phyloP scores from a whole-genome alignment of 2,329 filamentous ascomycete genomes.

The Hansfordia pulvinata region DNA sequence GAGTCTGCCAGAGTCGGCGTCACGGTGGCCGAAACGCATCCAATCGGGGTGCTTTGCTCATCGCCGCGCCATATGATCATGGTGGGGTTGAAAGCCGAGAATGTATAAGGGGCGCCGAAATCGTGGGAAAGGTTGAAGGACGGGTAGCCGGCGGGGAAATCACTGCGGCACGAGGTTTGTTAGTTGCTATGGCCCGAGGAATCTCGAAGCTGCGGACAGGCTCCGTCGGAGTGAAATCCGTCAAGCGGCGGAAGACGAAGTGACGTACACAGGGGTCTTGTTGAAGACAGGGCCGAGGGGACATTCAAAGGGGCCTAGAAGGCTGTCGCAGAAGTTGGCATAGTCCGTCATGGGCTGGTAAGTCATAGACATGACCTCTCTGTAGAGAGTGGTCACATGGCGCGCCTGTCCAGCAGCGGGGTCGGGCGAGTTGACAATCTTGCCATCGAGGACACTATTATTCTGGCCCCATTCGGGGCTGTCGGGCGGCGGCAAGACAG shows the following conservation, averaged over 20 bases:
- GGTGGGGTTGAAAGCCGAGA: constrained; percentile 66
- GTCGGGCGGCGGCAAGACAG: constrained; percentile 44
- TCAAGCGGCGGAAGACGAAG: constrained; percentile 4
- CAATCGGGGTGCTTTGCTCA: constrained; percentile 44
- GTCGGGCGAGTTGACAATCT: constrained; percentile 56
- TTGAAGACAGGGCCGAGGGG: constrained; percentile 65
- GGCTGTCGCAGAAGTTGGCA: constrained; percentile 52
- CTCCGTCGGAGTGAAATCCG: constrained; percentile 2
- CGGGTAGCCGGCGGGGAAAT: constrained; percentile 36
- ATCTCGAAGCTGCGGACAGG: constrained; percentile 1
- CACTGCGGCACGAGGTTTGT: constrained; percentile 1
- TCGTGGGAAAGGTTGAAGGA: constrained; percentile 62
- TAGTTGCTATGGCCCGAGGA: constrained; percentile 2
- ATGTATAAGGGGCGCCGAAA: constrained; percentile 72
- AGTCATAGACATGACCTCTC: constrained; percentile 59
- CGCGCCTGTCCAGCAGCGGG: constrained; percentile 23
- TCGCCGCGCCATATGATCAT: constrained; percentile 69
- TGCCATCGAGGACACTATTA: constrained; percentile 50
- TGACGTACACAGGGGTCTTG: constrained; percentile 24
- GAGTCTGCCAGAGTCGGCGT: constrained; percentile 71
- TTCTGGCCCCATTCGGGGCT: constrained; percentile 49
- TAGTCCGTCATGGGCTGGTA: constrained; percentile 52
- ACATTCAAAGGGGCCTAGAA: constrained; percentile 51
- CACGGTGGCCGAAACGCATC: constrained; percentile 68
- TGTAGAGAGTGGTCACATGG: constrained; percentile 60